Conservation (phyloP, 2,329 filamentous ascomycete species). For the Penicillium sp. region DNA sequence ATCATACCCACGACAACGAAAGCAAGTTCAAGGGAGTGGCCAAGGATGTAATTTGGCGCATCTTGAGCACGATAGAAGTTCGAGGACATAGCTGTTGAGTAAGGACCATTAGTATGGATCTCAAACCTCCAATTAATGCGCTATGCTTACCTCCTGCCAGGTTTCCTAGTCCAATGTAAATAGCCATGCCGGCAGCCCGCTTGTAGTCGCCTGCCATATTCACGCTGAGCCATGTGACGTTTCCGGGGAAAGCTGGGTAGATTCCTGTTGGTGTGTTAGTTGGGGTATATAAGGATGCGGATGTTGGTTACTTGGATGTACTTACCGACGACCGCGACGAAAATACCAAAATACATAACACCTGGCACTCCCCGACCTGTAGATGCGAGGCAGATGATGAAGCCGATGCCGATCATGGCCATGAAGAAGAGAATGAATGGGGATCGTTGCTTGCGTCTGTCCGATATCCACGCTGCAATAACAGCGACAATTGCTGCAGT, state of each 20-base stretch:
- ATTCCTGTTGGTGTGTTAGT: slow-evolving; percentile 30
- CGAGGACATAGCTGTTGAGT: slow-evolving; percentile 58
- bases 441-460: slow-evolving; percentile 51
- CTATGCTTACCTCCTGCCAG: slow-evolving; percentile 33
- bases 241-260: slow-evolving; percentile 46
- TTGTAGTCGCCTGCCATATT: slow-evolving; percentile 57
- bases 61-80: slow-evolving; percentile 64
- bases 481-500: slow-evolving; percentile 38
- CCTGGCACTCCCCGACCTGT: slow-evolving; percentile 36
- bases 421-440: slow-evolving; percentile 57
- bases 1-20: slow-evolving; percentile 49
- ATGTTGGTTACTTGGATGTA: not conserved
- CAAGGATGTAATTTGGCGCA: slow-evolving; percentile 49
- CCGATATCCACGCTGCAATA: slow-evolving; percentile 55
- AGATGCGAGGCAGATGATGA: slow-evolving; percentile 48
- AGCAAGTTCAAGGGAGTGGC: slow-evolving; percentile 51
- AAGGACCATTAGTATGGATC: not conserved
- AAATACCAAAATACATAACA: slow-evolving; percentile 48
- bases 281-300: not conserved
- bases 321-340: slow-evolving; percentile 45
- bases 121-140: not conserved
- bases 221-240: slow-evolving; percentile 57
- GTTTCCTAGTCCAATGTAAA: slow-evolving; percentile 63
- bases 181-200: slow-evolving; percentile 60
- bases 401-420: slow-evolving; percentile 55